Evolutionary conservation across 2,329 filamentous ascomycete genomes (phyloP).

Genomic region (Pyricularia grisea): DNA sequence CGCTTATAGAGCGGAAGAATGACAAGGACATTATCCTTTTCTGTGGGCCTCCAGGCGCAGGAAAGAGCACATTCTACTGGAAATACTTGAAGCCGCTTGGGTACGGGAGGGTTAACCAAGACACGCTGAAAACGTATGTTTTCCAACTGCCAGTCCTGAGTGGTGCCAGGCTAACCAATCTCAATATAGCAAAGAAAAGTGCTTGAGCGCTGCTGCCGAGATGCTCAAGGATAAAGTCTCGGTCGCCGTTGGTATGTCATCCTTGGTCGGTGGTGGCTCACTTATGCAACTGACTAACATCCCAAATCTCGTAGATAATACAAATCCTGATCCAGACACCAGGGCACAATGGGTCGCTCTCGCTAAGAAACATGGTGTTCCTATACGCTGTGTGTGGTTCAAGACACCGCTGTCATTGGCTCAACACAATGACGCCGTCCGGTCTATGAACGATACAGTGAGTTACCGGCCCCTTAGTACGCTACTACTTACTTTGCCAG

Average conservation of each 20-base stretch:
- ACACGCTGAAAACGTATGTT: conserved; percentile 60
- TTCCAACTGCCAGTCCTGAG: conserved; percentile 10
- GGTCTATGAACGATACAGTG: conserved; percentile 51
- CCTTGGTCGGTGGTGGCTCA: not conserved
- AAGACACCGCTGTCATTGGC: conserved; percentile 59
- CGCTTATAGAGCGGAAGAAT: conserved; percentile 48
- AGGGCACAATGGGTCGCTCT: conserved; percentile 71
- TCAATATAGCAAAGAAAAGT: conserved; percentile 42
- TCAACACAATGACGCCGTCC: conserved; percentile 81
- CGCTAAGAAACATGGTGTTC: conserved; percentile 59
- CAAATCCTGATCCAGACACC: conserved; percentile 76
- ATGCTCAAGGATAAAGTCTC: conserved; percentile 55
- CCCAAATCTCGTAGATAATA: conserved; percentile 59
- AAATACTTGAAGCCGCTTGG: conserved; percentile 65
- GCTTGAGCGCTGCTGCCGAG: conserved; percentile 62
- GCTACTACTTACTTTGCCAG: conserved; percentile 54
- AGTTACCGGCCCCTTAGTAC: conserved; percentile 70
- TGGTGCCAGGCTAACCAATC: conserved; percentile 8
- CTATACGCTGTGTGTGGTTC: conserved; percentile 82
- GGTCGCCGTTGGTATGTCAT: conserved; percentile 64
- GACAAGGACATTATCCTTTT: conserved; percentile 71
- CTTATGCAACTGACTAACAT: not conserved
- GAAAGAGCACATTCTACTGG: conserved; percentile 89
- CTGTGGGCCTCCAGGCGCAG: conserved; percentile 80
- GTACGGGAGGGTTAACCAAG: conserved; percentile 85